phyloP scores from a whole-genome alignment of 2,329 filamentous ascomycete genomes.

The Xylariaceae sp. region DNA sequence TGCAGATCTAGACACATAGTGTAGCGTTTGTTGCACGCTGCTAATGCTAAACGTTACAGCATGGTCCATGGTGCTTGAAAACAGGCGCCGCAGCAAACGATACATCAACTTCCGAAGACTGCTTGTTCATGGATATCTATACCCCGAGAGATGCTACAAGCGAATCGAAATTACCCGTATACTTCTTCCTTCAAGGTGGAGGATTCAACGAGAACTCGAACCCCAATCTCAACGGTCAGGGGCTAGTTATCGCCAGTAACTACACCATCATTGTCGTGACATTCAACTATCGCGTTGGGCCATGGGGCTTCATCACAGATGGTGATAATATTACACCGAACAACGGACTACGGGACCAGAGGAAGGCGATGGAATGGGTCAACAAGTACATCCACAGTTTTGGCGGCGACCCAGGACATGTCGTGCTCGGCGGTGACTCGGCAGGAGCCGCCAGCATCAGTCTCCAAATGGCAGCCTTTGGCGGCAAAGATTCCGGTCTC shows the following conservation, averaged over 20 bases:
- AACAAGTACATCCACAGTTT: constrained; percentile 63
- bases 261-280: constrained; percentile 64
- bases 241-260: constrained; percentile 55
- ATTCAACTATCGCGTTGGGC: constrained; percentile 73
- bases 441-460: constrained; percentile 65
- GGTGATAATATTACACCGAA: constrained; percentile 57
- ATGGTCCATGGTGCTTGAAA: constrained; percentile 24
- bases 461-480: constrained; percentile 57
- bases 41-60: constrained; percentile 14
- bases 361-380: constrained; percentile 67
- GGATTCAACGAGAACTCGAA: constrained; percentile 52
- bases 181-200: constrained; percentile 55
- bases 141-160: constrained; percentile 51
- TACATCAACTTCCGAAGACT: constrained; percentile 51
- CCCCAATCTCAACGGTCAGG: constrained; percentile 55
- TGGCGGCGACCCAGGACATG: constrained; percentile 64
- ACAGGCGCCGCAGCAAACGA: constrained; percentile 17
- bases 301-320: constrained; percentile 67
- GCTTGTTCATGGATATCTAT: constrained; percentile 64
- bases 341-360: constrained; percentile 67
- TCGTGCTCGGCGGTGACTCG: constrained; percentile 65
- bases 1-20: constrained; percentile 4
- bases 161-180: constrained; percentile 58
- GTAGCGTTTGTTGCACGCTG: not conserved
- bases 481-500: constrained; percentile 43